Percentiles rank a stretch among this genome's conserved stretches.
These are phyloP conservation scores for Cytospora schulzeri DNA, from an alignment of 2,329 filamentous ascomycete species.

Conservation along the genomic window DNA sequence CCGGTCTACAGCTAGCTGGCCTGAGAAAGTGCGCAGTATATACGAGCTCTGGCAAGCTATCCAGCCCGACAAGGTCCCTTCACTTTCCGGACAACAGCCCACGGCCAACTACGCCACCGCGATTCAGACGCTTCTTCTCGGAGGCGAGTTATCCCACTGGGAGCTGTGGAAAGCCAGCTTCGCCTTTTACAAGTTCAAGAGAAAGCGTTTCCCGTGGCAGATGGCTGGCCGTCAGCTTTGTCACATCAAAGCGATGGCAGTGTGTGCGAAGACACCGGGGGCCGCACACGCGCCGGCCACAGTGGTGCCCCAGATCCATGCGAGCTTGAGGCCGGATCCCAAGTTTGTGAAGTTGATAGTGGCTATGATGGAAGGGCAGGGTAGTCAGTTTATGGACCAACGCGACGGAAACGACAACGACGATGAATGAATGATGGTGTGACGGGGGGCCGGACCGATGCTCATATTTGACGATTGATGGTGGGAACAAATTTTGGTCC, in stretches of 20 bases:
- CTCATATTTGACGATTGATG: not conserved
- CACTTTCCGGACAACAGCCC: not conserved
- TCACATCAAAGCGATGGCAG: conserved; percentile 46
- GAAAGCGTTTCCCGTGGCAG: conserved; percentile 45
- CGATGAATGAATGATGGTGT: not conserved
- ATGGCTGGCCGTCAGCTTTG: conserved; percentile 53
- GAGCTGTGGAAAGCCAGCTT: conserved; percentile 53
- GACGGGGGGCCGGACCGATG: no score
- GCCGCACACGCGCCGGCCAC: conserved; percentile 33
- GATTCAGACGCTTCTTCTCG: conserved; percentile 35
- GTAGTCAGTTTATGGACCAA: conserved; percentile 18
- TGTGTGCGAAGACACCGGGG: conserved; percentile 8
- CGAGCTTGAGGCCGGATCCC: conserved; percentile 41
- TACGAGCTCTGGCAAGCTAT: conserved; percentile 48
- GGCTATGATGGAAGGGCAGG: conserved; percentile 24
- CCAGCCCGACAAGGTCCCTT: conserved; percentile 36
- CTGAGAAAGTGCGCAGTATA: conserved; percentile 38
- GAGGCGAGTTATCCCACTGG: conserved; percentile 44
- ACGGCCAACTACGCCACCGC: conserved; percentile 31
- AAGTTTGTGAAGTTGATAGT: conserved; percentile 30
- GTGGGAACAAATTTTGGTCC: not conserved
- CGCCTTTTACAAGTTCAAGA: conserved; percentile 42
- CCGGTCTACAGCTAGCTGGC: conserved; percentile 26
- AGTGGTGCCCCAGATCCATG: conserved; percentile 42
- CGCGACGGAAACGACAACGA: conserved; percentile 27